Base-by-base conservation (phyloP, 2,329 filamentous ascomycete genomes). In the Xylariales sp. region DNA sequence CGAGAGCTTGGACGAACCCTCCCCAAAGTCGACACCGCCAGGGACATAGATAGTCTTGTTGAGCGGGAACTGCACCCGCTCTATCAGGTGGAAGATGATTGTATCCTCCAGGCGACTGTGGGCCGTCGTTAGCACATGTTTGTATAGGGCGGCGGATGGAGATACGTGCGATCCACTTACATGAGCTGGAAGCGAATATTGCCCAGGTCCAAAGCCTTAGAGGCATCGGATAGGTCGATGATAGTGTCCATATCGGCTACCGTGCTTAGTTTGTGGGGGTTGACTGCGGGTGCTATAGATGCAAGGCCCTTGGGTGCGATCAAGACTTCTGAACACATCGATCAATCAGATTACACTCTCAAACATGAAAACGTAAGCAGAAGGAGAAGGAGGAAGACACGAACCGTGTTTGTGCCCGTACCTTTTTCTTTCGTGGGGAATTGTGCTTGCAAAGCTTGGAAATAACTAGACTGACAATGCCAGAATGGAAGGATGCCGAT, bases 81-180 rank as follows among this genome's bases (percentile, higher is more conserved):
- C 93, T 56, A 97, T 97, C 27, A 98, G 74, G 65, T 95, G 86
- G 65, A 95, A 96, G 49, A 88, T 95, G 57, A 98, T 97, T 44
- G 91, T 97, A 59, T 98, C 93, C 69, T 98, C 93, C 14, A 97
- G 76, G 15, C 93, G 93, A 56, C 93, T 98, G 55, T 34, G n/a
- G n/a, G n/a, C n/a, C n/a, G n/a, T n/a, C n/a, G n/a, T n/a, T n/a
- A 33, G 25, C 15, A 35, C 23, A 24, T 20, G 19, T 29, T 12
- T 4, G 21, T 21, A 14, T n/a, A 15, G 5, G 17, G 23, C 31
- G 27, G 40, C 14, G 10, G 15, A 40, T 17, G 3, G 40, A 10
- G 31, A 37, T 15, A 16, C 10, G 28, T 7, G 14, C 28, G 15
- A 11, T 28, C 33, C 30, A 62, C 78, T 65, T 66, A 94, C 90